A percentile compares a stretch with the other conserved stretches of the same genome.
These are phyloP conservation scores for Malassezia equina DNA, from an alignment of 1,284 basidiomycete species.

Conservation along the genomic window DNA sequence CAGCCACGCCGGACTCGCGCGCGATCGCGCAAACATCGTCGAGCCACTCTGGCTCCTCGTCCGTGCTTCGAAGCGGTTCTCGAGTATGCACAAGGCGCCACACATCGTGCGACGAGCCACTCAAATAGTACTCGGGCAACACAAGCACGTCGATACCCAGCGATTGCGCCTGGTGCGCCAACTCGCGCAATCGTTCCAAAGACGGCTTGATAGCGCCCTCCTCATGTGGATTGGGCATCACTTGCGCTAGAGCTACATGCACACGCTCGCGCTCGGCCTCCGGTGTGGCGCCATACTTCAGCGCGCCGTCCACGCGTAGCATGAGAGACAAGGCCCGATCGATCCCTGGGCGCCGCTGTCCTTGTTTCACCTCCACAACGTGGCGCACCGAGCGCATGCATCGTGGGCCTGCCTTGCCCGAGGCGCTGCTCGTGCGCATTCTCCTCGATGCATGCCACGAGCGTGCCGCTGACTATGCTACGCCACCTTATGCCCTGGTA, in stretches of 20 bases:
- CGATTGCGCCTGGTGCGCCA: background rate
- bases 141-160: constrained; percentile 35
- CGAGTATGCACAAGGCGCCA: constrained; percentile 17
- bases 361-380: background rate
- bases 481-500: too few relatives aligned
- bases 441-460: constrained; percentile 5
- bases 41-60: background rate
- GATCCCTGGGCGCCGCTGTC: background rate
- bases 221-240: constrained; percentile 11
- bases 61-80: background rate
- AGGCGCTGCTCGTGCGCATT: background rate
- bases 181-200: background rate
- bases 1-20: constrained; percentile 29
- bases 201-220: background rate
- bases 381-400: background rate
- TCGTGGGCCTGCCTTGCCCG: background rate
- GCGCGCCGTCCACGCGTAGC: constrained; percentile 2
- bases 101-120: constrained; percentile 31
- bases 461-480: background rate
- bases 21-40: constrained; percentile 17
- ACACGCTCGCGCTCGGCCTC: constrained; percentile 4
- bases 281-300: background rate
- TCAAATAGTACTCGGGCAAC: constrained; percentile 45
- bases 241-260: constrained; percentile 21
- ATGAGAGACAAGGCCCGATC: too few relatives aligned